phyloP scores from a whole-genome alignment of 352 stramenopile genomes.

The Globisporangium ultimum region DNA sequence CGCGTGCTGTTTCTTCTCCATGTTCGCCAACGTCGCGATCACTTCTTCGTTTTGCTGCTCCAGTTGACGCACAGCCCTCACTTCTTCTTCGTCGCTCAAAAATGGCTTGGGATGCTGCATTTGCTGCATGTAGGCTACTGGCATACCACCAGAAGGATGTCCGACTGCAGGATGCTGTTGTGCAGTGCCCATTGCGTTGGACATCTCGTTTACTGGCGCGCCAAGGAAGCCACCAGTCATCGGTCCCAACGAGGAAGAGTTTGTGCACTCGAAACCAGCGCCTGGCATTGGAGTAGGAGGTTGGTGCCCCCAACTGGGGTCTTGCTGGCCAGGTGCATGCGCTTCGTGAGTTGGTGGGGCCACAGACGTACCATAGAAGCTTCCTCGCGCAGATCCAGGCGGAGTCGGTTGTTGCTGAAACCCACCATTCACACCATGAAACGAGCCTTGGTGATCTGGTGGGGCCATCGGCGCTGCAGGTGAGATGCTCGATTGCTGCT shows the following conservation, averaged over 20 bases:
- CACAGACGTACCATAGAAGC: slow-evolving; percentile 10
- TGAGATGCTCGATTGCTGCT: slow-evolving; percentile 6
- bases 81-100: slow-evolving; percentile 55
- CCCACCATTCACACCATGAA: slow-evolving; percentile 6
- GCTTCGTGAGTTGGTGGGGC: neutral
- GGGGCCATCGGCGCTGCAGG: slow-evolving; percentile 6
- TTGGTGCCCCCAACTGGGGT: neutral
- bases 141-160: neutral
- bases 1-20: slow-evolving; percentile 62
- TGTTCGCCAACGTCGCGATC: slow-evolving; percentile 28
- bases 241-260: slow-evolving; percentile 39
- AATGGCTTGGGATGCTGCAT: slow-evolving; percentile 41
- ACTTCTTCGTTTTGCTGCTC: slow-evolving; percentile 57
- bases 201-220: slow-evolving; percentile 17
- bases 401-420: slow-evolving; percentile 14
- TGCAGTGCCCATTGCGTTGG: slow-evolving; percentile 21
- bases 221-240: slow-evolving; percentile 33
- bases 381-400: slow-evolving; percentile 12
- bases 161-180: slow-evolving; percentile 9
- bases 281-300: slow-evolving; percentile 11
- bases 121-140: slow-evolving; percentile 4
- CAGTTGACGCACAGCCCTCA: slow-evolving; percentile 41
- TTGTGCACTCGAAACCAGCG: slow-evolving; percentile 25
- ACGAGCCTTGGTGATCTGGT: slow-evolving; percentile 10
- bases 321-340: neutral